Conservation (phyloP, 2,329 filamentous ascomycete species). For the Xylaria sp. region DNA sequence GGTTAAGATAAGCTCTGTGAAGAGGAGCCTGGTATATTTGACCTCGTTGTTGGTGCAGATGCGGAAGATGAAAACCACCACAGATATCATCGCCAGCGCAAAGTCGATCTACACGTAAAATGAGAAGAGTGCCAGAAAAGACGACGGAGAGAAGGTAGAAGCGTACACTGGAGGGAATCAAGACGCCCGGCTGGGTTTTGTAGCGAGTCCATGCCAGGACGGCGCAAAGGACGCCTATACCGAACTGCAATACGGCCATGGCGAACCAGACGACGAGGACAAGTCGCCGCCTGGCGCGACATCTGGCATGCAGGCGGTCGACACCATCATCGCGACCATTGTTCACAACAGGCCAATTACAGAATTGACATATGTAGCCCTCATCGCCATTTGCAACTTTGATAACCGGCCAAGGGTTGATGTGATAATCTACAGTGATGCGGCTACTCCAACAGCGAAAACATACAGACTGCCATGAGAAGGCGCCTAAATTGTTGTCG, state of each 20-base stretch:
- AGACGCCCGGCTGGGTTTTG: constrained; percentile 39
- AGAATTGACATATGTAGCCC: constrained; percentile 49
- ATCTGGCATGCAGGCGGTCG: constrained; percentile 44
- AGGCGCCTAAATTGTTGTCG: constrained; percentile 37
- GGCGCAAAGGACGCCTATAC: constrained; percentile 46
- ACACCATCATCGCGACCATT: constrained; percentile 37
- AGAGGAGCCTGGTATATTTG: constrained; percentile 46
- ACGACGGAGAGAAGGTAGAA: constrained; percentile 2
- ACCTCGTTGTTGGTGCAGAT: constrained; percentile 44
- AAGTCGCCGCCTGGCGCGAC: constrained; percentile 42
- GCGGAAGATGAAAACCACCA: constrained; percentile 44
- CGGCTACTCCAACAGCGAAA: constrained; percentile 47
- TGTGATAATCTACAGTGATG: constrained; percentile 42
- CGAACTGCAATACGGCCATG: constrained; percentile 49
- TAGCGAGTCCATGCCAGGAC: constrained; percentile 47
- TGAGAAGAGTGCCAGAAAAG: constrained; percentile 27
- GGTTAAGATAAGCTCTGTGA: constrained; percentile 45
- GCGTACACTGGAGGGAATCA: constrained; percentile 47
- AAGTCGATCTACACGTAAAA: constrained; percentile 45
- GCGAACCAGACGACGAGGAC: constrained; percentile 45
- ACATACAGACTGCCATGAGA: constrained; percentile 47
- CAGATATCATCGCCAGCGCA: constrained; percentile 44
- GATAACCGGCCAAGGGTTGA: constrained; percentile 47
- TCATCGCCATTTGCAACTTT: constrained; percentile 45
- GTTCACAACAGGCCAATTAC: constrained; percentile 47